These are phyloP conservation scores for Penicillium rolfsii DNA, from an alignment of 2,329 filamentous ascomycete species.

Conservation along the genomic window DNA sequence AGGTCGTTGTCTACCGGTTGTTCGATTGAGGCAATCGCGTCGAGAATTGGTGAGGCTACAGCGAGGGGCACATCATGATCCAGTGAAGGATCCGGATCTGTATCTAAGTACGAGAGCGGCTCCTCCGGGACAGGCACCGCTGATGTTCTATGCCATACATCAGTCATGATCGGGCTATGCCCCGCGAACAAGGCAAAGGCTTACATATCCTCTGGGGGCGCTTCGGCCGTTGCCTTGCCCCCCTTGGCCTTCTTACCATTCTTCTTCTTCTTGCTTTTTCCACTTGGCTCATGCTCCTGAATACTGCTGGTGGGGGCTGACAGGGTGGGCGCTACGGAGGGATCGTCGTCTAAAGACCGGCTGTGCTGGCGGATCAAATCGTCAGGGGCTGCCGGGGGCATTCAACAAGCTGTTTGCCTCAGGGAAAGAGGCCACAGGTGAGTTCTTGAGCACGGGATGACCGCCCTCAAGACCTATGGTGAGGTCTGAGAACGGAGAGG, in stretches of 20 bases:
- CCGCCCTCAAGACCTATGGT: constrained; percentile 38
- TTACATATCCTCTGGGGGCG: constrained; percentile 42
- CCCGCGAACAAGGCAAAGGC: constrained; percentile 15
- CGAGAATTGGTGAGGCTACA: constrained; percentile 44
- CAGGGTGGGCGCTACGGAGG: constrained; percentile 31
- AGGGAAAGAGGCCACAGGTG: constrained; percentile 30
- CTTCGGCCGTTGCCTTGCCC: constrained; percentile 38
- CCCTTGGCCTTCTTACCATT: constrained; percentile 44
- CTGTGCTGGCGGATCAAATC: constrained; percentile 42
- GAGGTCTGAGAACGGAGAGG: constrained; percentile 41
- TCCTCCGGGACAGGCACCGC: constrained; percentile 34
- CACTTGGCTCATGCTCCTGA: constrained; percentile 39
- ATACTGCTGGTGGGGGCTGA: constrained; percentile 33
- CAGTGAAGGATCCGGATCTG: constrained; percentile 24
- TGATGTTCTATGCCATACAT: constrained; percentile 31
- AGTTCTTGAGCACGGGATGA: constrained; percentile 13
- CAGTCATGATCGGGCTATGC: constrained; percentile 13
- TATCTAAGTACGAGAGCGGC: constrained; percentile 37
- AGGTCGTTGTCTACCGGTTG: constrained; percentile 40
- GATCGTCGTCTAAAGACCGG: constrained; percentile 40
- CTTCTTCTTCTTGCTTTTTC: constrained; percentile 47
- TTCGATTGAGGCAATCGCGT: constrained; percentile 41
- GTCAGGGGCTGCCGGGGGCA: constrained; percentile 48
- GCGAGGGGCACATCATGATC: constrained; percentile 30
- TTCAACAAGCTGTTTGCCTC: constrained; percentile 44